These are phyloP conservation scores for Middelhovenomyces tepae DNA, from an alignment of 805 yeast species.

Conservation along the genomic window DNA sequence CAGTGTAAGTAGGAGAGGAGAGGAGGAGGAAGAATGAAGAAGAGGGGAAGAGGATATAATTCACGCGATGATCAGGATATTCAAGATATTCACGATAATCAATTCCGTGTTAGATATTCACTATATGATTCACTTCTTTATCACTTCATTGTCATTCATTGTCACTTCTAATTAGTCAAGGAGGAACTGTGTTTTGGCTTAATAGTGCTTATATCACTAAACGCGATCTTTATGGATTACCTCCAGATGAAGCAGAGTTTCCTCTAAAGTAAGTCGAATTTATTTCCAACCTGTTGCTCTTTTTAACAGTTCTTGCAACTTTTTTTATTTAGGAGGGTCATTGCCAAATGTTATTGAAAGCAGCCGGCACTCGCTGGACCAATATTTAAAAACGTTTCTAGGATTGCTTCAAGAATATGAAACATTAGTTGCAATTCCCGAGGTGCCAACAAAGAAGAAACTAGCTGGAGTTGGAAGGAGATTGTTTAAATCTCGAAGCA, in stretches of 20 bases:
- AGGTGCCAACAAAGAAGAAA: conserved; percentile 11
- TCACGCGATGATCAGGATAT: too few relatives aligned
- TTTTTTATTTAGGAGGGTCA: conserved; percentile 19
- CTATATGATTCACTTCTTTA: too few relatives aligned
- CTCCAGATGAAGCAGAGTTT: conserved; percentile 8
- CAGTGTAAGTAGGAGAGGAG: conserved; percentile 14
- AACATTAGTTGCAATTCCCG: conserved; percentile 7
- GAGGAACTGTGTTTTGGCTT: conserved; percentile 16
- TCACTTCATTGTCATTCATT: too few relatives aligned
- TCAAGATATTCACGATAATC: too few relatives aligned
- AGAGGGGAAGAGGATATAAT: background rate
- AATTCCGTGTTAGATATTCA: too few relatives aligned
- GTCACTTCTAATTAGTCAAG: too few relatives aligned
- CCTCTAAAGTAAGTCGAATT: conserved; percentile 5
- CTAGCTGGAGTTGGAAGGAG: conserved; percentile 18
- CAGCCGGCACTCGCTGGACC: conserved; percentile 8
- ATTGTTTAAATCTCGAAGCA: conserved; percentile 15
- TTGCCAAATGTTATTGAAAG: conserved; percentile 10
- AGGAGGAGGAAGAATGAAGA: background rate
- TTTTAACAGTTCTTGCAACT: conserved; percentile 9
- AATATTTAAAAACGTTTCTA: conserved; percentile 13
- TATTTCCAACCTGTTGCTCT: background rate
- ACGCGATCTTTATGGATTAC: conserved; percentile 12
- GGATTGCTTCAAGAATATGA: conserved; percentile 18
- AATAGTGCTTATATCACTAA: conserved; percentile 13